Evolutionary conservation across 1,284 basidiomycete genomes (phyloP).

Genomic region (Rhodotorula mucilaginosa): DNA sequence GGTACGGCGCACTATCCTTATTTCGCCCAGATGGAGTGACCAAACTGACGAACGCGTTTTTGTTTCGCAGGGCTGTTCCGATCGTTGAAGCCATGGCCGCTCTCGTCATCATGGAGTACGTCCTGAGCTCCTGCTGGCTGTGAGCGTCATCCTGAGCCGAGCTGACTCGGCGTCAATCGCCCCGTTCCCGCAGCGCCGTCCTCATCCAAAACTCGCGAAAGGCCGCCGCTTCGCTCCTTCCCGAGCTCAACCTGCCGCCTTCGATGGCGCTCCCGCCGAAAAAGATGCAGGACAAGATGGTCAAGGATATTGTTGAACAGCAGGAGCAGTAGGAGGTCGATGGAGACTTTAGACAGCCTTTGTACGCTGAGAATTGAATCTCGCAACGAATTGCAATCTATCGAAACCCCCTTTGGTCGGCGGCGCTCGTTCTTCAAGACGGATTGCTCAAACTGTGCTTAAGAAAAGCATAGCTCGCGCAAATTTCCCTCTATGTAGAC

Average conservation of each 20-base stretch:
- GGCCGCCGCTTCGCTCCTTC: constrained; percentile 64
- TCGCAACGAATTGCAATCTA: not conserved
- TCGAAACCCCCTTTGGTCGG: no score
- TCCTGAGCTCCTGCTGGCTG: constrained; percentile 17
- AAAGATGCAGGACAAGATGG: constrained; percentile 19
- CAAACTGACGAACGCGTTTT: not conserved
- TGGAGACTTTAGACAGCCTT: not conserved
- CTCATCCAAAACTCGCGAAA: constrained; percentile 80
- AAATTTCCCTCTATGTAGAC: not conserved
- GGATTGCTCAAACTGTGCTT: not conserved
- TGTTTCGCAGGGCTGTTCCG: constrained; percentile 67
- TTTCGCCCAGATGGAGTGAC: not conserved
- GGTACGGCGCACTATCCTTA: constrained; percentile 45
- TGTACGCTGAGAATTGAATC: not conserved
- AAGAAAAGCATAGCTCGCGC: not conserved
- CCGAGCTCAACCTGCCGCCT: constrained; percentile 76
- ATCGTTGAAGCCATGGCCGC: constrained; percentile 99
- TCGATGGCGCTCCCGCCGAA: constrained; percentile 55
- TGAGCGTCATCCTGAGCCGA: not conserved
- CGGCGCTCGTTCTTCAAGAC: no score
- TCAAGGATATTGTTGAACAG: constrained; percentile 29
- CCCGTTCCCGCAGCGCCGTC: constrained; percentile 55
- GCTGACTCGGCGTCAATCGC: not conserved
- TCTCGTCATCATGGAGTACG: constrained; percentile 85
- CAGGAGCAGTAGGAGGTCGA: not conserved